Percentiles rank a stretch among this genome's conserved stretches.
These are phyloP conservation scores for Xylaria intraflava DNA, from an alignment of 495 filamentous ascomycete species.

Conservation along the genomic window DNA sequence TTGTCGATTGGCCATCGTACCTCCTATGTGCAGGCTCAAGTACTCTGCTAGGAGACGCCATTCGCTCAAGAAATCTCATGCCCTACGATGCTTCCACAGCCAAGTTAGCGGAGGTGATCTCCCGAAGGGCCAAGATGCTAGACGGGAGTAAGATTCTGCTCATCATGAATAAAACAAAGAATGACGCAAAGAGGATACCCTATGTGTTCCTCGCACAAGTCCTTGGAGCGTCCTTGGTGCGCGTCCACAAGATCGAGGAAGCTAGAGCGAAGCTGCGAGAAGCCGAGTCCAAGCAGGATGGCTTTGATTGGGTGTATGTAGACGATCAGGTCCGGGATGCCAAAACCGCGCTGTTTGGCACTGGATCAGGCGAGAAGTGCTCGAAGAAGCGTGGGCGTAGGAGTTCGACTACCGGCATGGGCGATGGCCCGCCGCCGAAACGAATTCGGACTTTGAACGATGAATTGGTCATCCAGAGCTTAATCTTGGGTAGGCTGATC, in stretches of 20 bases:
- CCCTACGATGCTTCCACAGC: constrained; percentile 53
- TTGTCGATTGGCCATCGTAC: constrained; percentile 74
- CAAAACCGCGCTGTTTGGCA: constrained; percentile 18
- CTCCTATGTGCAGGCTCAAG: constrained; percentile 83
- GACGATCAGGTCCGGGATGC: constrained; percentile 42
- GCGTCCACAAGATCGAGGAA: constrained; percentile 57
- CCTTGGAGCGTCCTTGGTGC: constrained; percentile 63
- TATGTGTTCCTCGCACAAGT: constrained; percentile 70
- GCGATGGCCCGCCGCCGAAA: constrained; percentile 33
- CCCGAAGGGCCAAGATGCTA: constrained; percentile 54
- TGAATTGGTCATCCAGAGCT: constrained; percentile 86
- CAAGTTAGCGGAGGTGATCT: constrained; percentile 50
- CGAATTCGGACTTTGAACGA: constrained; percentile 62
- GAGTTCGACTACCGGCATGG: constrained; percentile 22
- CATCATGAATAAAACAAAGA: constrained; percentile 62
- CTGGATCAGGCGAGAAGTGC: constrained; percentile 13
- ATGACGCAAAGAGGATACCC: constrained; percentile 50
- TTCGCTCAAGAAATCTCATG: constrained; percentile 63
- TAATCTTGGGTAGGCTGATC: constrained; percentile 76
- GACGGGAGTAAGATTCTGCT: constrained; percentile 64
- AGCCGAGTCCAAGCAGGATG: constrained; percentile 37
- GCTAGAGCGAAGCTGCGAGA: constrained; percentile 52
- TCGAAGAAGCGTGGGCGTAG: constrained; percentile 42
- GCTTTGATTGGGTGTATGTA: constrained; percentile 77
- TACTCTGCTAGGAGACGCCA: constrained; percentile 64